Evolutionary conservation across 1,284 basidiomycete species (phyloP).

Genomic region (Tilletia setariae): DNA sequence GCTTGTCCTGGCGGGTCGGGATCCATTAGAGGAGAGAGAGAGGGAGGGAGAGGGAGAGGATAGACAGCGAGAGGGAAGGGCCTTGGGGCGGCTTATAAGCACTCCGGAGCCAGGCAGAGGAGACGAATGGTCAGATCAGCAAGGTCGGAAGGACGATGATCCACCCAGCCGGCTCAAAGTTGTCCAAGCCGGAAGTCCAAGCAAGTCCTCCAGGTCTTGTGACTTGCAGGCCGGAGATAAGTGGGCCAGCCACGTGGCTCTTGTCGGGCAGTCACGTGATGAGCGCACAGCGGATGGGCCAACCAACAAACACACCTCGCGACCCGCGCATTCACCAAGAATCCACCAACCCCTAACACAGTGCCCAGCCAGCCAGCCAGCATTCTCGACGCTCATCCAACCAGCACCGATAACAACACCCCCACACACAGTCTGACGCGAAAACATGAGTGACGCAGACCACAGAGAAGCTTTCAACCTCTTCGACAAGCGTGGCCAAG

Average conservation of each 20-base stretch:
- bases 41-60: too few species aligned
- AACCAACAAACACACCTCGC: too few species aligned
- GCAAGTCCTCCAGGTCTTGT: neutral
- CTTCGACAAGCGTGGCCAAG: slow-evolving; percentile 94
- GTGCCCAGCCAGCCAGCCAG: neutral
- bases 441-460: slow-evolving; percentile 35
- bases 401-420: neutral
- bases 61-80: too few species aligned
- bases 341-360: neutral
- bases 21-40: neutral
- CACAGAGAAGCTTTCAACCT: slow-evolving; percentile 90
- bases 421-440: neutral
- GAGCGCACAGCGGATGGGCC: too few species aligned
- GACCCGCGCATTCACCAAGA: neutral
- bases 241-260: too few species aligned
- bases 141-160: neutral
- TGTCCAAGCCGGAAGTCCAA: neutral
- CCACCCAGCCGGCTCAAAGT: neutral
- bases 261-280: too few species aligned
- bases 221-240: too few species aligned
- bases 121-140: neutral
- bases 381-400: neutral
- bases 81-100: too few species aligned
- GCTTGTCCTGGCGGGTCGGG: neutral
- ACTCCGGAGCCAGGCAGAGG: too few species aligned